phyloP scores from a whole-genome alignment of 805 yeast genomes.

The Yueomyces sinensis region DNA sequence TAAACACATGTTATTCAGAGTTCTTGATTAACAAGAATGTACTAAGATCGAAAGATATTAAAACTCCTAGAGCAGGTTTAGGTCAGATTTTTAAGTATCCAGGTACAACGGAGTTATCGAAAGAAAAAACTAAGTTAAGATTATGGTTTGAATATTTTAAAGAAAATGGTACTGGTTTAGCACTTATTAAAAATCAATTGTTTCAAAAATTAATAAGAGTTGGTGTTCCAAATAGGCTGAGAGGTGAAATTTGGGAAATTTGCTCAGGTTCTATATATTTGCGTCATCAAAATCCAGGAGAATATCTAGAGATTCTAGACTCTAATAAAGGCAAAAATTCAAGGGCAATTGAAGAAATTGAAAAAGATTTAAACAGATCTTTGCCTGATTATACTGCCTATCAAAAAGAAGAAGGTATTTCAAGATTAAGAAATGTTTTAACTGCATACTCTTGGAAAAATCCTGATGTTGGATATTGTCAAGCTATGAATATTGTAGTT shows the following conservation, averaged over 20 bases:
- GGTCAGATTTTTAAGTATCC: constrained; percentile 82
- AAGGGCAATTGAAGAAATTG: constrained; percentile 89
- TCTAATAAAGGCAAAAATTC: constrained; percentile 55
- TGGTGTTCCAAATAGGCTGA: constrained; percentile 83
- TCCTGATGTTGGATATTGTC: constrained; percentile 96
- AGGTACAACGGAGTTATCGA: constrained; percentile 64
- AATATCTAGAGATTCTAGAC: constrained; percentile 44
- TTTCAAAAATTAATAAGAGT: constrained; percentile 77
- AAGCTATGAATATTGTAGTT: constrained; percentile 91
- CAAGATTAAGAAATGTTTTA: constrained; percentile 70
- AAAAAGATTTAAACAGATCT: constrained; percentile 87
- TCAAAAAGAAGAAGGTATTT: constrained; percentile 76
- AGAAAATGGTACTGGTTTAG: constrained; percentile 72
- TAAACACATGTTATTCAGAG: constrained; percentile 73
- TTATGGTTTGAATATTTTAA: constrained; percentile 88
- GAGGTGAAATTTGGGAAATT: constrained; percentile 96
- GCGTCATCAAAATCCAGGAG: constrained; percentile 47
- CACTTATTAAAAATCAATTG: constrained; percentile 57
- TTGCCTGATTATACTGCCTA: constrained; percentile 94
- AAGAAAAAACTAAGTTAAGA: constrained; percentile 77
- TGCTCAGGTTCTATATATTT: constrained; percentile 75
- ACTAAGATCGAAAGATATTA: constrained; percentile 25
- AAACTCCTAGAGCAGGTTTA: constrained; percentile 69
- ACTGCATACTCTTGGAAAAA: constrained; percentile 95
- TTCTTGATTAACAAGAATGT: constrained; percentile 48